Evolutionary conservation across 1,284 basidiomycete species (phyloP), one percentile per base, ranked within the genome.

Genomic region (Boletus holoroseus): DNA sequence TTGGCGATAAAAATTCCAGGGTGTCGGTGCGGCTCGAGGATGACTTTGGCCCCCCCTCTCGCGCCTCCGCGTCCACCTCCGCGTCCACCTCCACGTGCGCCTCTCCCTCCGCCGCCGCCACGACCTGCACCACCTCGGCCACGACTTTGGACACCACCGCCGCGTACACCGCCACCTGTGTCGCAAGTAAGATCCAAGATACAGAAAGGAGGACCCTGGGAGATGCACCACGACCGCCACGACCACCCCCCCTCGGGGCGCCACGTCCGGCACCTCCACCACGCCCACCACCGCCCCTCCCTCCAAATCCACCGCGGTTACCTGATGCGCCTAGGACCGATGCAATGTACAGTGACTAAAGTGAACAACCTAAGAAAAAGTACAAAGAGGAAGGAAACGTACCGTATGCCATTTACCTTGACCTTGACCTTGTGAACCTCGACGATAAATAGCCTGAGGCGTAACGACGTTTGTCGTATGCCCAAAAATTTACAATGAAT

Each of bases 21-120:
- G 73, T 99, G 95, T 67, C 88, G 82, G 77, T 99, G 95, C 3
- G 95, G 94, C 71, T 99, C 95, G 63, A 99, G 78, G 58, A 96
- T 83, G 51, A 91, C 88, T 55, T 86, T 91, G 40, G 91, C 79
- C 8, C 93, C 91, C 35, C 91, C 92, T 61, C 71, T 81, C 22
- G 82, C 81, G n/a, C 87, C 76, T 40, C 79, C 74, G 36, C 77
- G 67, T 20, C 68, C 62, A 43, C 71, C 56, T 5, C 67, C 63
- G 38, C 71, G 62, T 16, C 66, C 69, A 15, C 66, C 62, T 15
- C 75, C 73, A 32, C 68, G 66, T 36, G 71, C 74, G 20, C 73
- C 71, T 47, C 72, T 67, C 24, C 63, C 64, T 16, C 67, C 63
- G 20, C 68, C 63, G 15, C 68, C 63, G 16, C 62, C 54, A 15